Percentiles rank a stretch among this genome's conserved stretches.
phyloP scores from a whole-genome alignment of 2,329 filamentous ascomycete genomes.

The Calonectria henricotiae region DNA sequence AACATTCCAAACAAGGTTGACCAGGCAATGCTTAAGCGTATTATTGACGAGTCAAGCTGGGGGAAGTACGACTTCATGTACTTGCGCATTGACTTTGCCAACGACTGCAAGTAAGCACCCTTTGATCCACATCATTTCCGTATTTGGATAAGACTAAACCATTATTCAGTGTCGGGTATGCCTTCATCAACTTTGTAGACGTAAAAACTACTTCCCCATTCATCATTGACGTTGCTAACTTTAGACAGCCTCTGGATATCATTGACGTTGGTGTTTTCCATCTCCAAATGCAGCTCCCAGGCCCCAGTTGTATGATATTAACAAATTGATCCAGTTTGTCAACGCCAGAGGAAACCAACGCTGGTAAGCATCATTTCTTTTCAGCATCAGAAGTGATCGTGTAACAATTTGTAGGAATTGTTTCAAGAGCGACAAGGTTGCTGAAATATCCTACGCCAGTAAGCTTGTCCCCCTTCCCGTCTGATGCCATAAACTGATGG shows the following conservation, averaged over 20 bases:
- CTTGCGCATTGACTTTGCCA: constrained; percentile 89
- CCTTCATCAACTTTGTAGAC: constrained; percentile 95
- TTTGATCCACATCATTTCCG: no score
- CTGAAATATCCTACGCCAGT: constrained; percentile 97
- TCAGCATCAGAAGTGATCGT: not conserved
- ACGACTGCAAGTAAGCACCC: constrained; percentile 84
- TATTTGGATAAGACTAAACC: constrained; percentile 47
- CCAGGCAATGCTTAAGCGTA: constrained; percentile 81
- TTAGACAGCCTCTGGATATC: constrained; percentile 78
- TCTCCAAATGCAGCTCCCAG: no score
- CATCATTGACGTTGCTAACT: constrained; percentile 57
- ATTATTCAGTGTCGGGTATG: constrained; percentile 86
- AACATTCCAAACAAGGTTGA: constrained; percentile 96
- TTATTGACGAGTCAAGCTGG: constrained; percentile 84
- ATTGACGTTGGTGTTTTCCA: constrained; percentile 70
- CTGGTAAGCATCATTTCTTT: constrained; percentile 68
- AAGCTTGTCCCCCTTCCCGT: constrained; percentile 56
- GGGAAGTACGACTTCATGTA: constrained; percentile 97
- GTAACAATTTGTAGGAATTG: constrained; percentile 73
- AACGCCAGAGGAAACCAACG: constrained; percentile 79
- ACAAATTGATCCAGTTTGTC: constrained; percentile 74
- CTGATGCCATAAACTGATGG: constrained; percentile 48
- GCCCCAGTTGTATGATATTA: constrained; percentile 32
- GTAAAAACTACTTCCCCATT: constrained; percentile 64
- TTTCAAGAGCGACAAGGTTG: constrained; percentile 87